Conservation (phyloP, 345 rosid species). For the Leavenworthia alabamica region DNA sequence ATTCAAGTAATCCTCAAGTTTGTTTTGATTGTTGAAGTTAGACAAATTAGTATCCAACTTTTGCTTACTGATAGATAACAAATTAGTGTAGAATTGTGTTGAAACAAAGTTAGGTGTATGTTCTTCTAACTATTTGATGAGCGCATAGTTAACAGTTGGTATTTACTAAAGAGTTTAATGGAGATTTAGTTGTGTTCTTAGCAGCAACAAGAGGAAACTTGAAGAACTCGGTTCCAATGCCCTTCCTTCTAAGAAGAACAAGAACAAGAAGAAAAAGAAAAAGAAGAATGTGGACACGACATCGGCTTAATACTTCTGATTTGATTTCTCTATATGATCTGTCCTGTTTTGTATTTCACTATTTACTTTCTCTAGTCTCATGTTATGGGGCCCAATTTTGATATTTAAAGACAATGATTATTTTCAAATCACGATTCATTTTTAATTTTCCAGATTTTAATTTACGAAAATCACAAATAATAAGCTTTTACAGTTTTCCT, state of each 20-base stretch:
- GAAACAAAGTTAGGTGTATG: background rate
- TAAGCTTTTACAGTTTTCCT: slow-evolving; percentile 16
- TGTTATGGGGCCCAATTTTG: slow-evolving; percentile 10
- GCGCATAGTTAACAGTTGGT: slow-evolving; percentile 9
- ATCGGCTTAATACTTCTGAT: background rate
- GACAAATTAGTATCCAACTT: background rate
- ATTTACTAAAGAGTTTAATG: background rate
- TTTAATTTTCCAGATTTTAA: background rate
- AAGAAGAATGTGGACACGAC: background rate
- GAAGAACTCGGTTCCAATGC: slow-evolving; percentile 54
- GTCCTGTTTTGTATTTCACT: background rate
- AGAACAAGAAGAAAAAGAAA: slow-evolving; percentile 38
- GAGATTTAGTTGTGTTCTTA: background rate
- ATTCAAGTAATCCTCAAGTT: background rate
- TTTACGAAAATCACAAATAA: background rate
- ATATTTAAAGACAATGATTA: background rate
- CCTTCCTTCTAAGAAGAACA: slow-evolving; percentile 61
- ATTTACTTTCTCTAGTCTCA: background rate
- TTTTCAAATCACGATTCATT: background rate
- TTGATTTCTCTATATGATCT: background rate
- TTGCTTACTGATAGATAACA: background rate
- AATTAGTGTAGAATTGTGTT: background rate
- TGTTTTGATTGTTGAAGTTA: background rate
- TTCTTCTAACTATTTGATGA: background rate
- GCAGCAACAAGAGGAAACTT: slow-evolving; percentile 72